These are phyloP conservation scores for Lactifluus rugatus DNA, from an alignment of 768 basidiomycete species.

Conservation along the genomic window DNA sequence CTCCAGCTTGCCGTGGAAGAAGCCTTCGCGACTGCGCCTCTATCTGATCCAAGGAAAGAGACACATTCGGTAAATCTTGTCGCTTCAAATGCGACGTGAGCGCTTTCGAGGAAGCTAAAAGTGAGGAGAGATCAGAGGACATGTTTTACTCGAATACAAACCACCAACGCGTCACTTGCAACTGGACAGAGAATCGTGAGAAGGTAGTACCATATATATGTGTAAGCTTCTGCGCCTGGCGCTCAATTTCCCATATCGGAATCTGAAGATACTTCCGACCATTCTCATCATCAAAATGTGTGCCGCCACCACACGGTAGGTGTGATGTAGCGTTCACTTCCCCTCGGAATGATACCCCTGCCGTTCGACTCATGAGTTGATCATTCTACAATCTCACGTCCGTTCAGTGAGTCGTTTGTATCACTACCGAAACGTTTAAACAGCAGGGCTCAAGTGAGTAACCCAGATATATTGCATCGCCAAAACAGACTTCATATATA, in stretches of 20 bases:
- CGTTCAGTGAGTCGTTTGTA: background rate
- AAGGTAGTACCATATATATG: background rate
- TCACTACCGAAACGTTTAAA: background rate
- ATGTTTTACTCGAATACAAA: conserved; percentile 13
- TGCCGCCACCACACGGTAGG: too few relatives aligned
- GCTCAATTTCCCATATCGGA: too few relatives aligned
- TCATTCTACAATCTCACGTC: background rate
- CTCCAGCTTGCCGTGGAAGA: conserved; percentile 57
- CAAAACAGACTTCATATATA: background rate
- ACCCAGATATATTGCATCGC: background rate
- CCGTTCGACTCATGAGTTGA: too few relatives aligned
- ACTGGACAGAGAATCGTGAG: background rate
- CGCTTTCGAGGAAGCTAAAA: conserved; percentile 59
- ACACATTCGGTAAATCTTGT: conserved; percentile 79
- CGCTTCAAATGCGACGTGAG: conserved; percentile 69
- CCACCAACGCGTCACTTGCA: background rate
- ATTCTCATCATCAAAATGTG: too few relatives aligned
- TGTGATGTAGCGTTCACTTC: too few relatives aligned
- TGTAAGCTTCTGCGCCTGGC: too few relatives aligned
- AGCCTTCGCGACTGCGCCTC: conserved; percentile 86
- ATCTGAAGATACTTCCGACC: too few relatives aligned
- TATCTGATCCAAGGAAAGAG: conserved; percentile 88
- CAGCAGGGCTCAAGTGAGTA: background rate
- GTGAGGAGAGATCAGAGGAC: conserved; percentile 53
- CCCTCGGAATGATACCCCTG: too few relatives aligned